phyloP scores from a whole-genome alignment of 805 yeast species.

The Millerozyma acaciae region DNA sequence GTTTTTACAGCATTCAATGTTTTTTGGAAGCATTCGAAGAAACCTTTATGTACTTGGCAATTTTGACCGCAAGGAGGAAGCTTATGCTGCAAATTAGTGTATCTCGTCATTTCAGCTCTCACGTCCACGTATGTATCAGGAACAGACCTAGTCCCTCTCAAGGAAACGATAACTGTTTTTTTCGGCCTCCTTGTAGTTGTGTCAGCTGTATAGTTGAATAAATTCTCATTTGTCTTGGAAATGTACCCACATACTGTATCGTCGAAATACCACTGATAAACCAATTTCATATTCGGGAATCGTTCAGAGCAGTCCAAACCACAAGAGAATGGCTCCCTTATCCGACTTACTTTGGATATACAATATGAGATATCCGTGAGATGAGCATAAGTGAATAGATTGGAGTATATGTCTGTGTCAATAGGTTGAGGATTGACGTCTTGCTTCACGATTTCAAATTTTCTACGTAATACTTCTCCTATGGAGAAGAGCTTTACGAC shows the following conservation, averaged over 20 bases:
- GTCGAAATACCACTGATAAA: conserved; percentile 39
- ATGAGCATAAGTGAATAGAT: conserved; percentile 36
- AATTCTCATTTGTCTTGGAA: conserved; percentile 26
- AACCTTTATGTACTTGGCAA: conserved; percentile 41
- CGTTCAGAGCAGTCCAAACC: conserved; percentile 29
- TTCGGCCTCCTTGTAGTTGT: conserved; percentile 7
- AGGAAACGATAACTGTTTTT: conserved; percentile 30
- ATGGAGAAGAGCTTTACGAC: no score
- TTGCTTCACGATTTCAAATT: no score
- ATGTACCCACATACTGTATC: conserved; percentile 38
- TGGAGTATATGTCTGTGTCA: conserved; percentile 20
- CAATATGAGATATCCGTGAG: conserved; percentile 44
- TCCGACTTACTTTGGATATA: conserved; percentile 23
- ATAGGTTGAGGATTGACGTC: no score
- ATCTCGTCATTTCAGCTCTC: conserved; percentile 31
- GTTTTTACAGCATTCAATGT: conserved; percentile 24
- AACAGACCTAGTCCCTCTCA: conserved; percentile 43
- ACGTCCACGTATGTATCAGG: conserved; percentile 38
- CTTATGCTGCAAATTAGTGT: conserved; percentile 17
- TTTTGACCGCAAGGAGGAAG: conserved; percentile 24
- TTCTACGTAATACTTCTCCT: no score
- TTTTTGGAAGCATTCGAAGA: conserved; percentile 24
- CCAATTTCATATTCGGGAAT: conserved; percentile 35
- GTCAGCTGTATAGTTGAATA: conserved; percentile 18
- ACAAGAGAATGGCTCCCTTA: conserved; percentile 38